Base-by-base conservation (phyloP, 768 basidiomycete species). In the Gloeophyllum trabeum region DNA sequence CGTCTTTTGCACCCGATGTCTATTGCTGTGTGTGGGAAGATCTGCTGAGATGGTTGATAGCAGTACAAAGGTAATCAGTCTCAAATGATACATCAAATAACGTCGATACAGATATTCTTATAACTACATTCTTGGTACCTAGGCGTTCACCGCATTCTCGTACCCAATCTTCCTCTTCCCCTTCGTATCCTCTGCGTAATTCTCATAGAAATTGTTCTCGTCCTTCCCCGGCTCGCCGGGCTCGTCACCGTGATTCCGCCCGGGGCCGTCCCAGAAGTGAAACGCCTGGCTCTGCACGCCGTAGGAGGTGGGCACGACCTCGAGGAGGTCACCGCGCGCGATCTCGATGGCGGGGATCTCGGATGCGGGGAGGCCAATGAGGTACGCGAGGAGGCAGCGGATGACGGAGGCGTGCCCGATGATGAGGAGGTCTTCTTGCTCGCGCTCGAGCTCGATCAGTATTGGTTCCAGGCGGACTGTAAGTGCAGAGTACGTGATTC, bases 321-420 rank as follows among this genome's bases (percentile, higher is more conserved):
- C 96, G 28, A 98, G 73, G n/a, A 98, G 65, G 56, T 99, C 96
- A 0, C 96, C 96, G 10, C 96, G 76, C 26, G 94, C 89, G 51
- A 99, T 83, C 61, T 98, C 94, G 42, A 98, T 94, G 1, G 91
- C 93, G 0, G 96, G 96, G 35, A 99, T 96, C 58, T 99, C 96
- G 21, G 84, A 83, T 0, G 94, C 90, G 4, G 92, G 90, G 3
- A 98, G 69, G 4, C 96, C 96, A 49, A 91, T 90, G 51, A 91
- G 79, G 59, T 91, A 91, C 2, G 92, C 83, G 35, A 97, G 75
- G 44, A 99, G 70, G 64, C 96, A 99, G 14, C 96, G 81, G 53
- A 98, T 96, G 56, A 98, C 96, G 30, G 91, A 94, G 13, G 93
- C 90, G 57, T 97, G 93, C 1, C 91, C 93, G 51, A 98, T 89